Evolutionary conservation across 768 basidiomycete species (phyloP), one percentile per base, ranked within the genome.

Genomic region (Rhodosporidiobolus odoratus): DNA sequence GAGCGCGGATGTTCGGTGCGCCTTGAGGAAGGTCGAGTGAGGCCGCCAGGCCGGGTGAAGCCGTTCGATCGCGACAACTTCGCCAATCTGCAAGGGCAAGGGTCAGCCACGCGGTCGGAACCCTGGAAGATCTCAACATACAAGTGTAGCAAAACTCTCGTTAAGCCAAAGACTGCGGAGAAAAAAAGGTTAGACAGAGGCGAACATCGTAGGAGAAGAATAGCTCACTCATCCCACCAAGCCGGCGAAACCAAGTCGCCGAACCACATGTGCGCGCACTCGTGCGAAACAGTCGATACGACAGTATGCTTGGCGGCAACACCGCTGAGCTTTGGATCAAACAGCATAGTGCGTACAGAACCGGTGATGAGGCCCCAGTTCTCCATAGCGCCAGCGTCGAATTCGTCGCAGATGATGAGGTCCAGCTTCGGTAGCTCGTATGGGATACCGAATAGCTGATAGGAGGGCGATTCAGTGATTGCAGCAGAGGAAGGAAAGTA

Each of bases 231-330:
- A 35, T 68, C 41, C 59, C 54, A 62, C 54, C 41, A 62, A 2
- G 3, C 21, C 35, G 93, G 92, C 1, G 92, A 95, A 5, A 91
- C 89, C 75, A 96, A 89, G 78, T 96, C 88, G n/a, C 92, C 93
- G 88, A 77, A 72, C 50, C 43, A 66, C 48, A 52, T 48, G 32
- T 66, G 65, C 60, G 65, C 65, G 3, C 37, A 47, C 32, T 66
- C 65, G 65, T 66, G 65, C 37, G 48, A 35, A 17, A 66, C 38
- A 17, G 65, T 66, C 23, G 40, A 47, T 17, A 66, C 65, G 7
- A 66, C 58, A 6, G 9, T 1, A 78, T 92, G 89, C 83, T 88
- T 89, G 47, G 86, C 88, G 12, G 81, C 81, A 58, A 91, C 79
- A 76, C 90, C 88, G 43, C 85, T 84, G 63, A 84, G 86, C 77